Evolutionary conservation across 2,329 filamentous ascomycete species (phyloP), one percentile per base, ranked within the genome.

Genomic region (Cryphonectria nitschkei): DNA sequence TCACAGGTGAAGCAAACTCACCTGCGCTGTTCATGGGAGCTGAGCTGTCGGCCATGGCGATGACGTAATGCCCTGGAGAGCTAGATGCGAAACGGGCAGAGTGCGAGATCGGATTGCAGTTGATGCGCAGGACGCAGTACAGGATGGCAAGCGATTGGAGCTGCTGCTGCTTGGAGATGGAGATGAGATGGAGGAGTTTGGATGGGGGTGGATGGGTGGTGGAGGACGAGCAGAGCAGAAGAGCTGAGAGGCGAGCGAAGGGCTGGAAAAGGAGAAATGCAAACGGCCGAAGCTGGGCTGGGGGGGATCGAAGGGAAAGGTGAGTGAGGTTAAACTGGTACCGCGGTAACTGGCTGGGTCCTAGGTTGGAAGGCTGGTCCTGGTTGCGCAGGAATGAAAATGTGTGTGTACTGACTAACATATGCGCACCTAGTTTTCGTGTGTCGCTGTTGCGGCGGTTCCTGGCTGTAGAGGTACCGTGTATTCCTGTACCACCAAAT

Each of bases 21-120:
- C 72, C 72, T 68, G 70, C 65, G 68, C 66, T 72, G 72, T 65
- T 68, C 56, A 68, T 61, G 70, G 71, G 58, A 67, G 70, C 65
- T 70, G 68, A 65, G 56, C 52, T 65, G 70, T 72, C 69, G 69
- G 71, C 72, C 72, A 73, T 73, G 63, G 68, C 70, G 72, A 72
- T 73, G 72, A 73, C 72, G 72, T 73, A 73, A 72, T 70, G 56
- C 46, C 65, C 65, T 32, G 4, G 41, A 70, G 29, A 63, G 65
- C 52, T 58, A 39, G 63, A 34, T 60, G 56, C 32, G 34, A 62
- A 50, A 41, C 39, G 52, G 39, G 37, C 61, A 67, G 43, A 64
- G 63, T 39, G 67, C 43, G 46, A 69, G 39, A 19, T 65, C 26
- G 63, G 50, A 70, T 66, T 61, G 61, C 68, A 62, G 68, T 32